Base-by-base conservation (phyloP, 225 moss, liverwort and hornwort genomes). In the Thuidium tamariscinum region DNA sequence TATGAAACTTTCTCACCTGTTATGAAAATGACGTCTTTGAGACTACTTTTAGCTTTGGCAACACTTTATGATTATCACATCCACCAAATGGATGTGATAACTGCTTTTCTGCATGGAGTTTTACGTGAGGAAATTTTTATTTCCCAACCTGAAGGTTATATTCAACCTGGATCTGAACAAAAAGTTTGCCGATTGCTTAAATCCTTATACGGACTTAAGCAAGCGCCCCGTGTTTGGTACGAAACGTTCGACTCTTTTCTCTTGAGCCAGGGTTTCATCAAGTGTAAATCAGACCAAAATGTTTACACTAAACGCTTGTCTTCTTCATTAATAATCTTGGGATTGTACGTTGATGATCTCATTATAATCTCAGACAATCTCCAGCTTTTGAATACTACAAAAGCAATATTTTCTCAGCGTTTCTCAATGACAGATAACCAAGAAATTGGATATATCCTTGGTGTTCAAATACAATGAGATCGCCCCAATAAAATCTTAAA, bases 231-330 rank as follows among this genome's bases (percentile, higher is more conserved):
- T 20, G 36, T 36, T 1, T 66, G 10, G 19, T 65, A 64, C 8
- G 3, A 64, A 64, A 34, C 64, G 4, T 65, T 65, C 18, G 3
- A 64, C n/a, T 9, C 3, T 9, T 36, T 66, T 66, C 11, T 66
- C 6, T 6, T 2, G 0, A 36, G 21, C 66, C 12, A 66, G 0
- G 36, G 36, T 0, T 66, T 66, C 11, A 36, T 36, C 11, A 21
- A 36, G 2, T 36, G 66, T 21, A 1, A 20, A 2, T 66, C 11
- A 0, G 6, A 66, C 3, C 20, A 36, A 20, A 64, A 34, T 1
- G 6, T 66, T 66, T 66, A 66, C 3, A 1, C 1, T 36, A 20
- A 66, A 11, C 6, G 1, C 0, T 36, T 36, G 1, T 6, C 11
- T 20, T 66, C 36, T 66, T 66, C 20, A 11, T 3, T 36, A 36